Percentiles rank a stretch among this genome's conserved stretches.
Conservation (phyloP, 768 basidiomycete species). For the Lentinula edodes region DNA sequence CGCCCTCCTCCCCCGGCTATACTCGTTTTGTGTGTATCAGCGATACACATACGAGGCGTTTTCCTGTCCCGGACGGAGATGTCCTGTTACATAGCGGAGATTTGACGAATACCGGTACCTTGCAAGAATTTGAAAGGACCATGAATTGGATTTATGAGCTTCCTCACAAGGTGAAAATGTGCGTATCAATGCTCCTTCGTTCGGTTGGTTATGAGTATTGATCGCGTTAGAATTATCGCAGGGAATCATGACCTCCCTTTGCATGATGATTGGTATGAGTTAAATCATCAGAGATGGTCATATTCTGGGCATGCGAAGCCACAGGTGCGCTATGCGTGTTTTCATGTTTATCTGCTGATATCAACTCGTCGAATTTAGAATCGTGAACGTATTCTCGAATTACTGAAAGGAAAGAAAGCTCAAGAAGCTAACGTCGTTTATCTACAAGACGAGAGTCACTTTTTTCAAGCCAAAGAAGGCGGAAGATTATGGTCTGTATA, state of each 20-base stretch:
- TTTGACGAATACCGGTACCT: slow-evolving; percentile 45
- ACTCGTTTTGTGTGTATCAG: slow-evolving; percentile 58
- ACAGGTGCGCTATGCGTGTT: background rate
- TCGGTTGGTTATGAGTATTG: background rate
- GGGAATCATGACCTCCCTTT: slow-evolving; percentile 65
- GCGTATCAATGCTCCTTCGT: slow-evolving; percentile 7
- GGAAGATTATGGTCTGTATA: slow-evolving; percentile 56
- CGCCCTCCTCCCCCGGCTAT: slow-evolving; percentile 33
- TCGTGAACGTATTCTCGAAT: slow-evolving; percentile 19
- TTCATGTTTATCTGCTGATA: background rate
- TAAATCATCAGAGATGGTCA: slow-evolving; percentile 24
- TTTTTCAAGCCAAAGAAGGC: slow-evolving; percentile 28
- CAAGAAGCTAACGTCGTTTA: slow-evolving; percentile 44
- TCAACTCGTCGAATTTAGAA: background rate
- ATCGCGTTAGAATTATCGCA: slow-evolving; percentile 46
- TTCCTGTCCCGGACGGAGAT: slow-evolving; percentile 53
- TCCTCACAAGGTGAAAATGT: slow-evolving; percentile 60
- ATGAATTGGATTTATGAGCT: slow-evolving; percentile 53
- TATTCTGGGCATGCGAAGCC: background rate
- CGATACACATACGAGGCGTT: slow-evolving; percentile 46
- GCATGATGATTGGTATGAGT: slow-evolving; percentile 35
- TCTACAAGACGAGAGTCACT: slow-evolving; percentile 43
- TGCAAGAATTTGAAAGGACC: slow-evolving; percentile 40
- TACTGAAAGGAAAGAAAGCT: slow-evolving; percentile 30
- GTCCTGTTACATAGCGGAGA: slow-evolving; percentile 66